Base-by-base conservation (phyloP, 805 yeast genomes). In the Candida takata region DNA sequence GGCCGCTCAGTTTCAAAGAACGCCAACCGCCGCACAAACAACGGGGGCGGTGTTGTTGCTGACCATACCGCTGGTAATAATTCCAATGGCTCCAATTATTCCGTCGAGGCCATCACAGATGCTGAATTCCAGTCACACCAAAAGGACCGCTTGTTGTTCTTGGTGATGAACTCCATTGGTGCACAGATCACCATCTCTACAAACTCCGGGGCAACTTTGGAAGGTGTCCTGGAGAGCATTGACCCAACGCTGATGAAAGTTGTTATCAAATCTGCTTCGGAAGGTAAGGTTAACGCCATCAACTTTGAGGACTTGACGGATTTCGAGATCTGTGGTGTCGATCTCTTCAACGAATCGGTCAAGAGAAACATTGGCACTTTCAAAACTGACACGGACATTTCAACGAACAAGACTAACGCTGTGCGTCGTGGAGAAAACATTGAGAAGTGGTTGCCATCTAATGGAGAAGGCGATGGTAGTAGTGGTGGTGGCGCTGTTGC, bases 301-400 rank as follows among this genome's bases (percentile, higher is more conserved):
- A 52, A 51, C 23, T 60, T 57, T 19, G 61, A 55, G 14, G 64
- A 62, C 29, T 58, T 64, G 17, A 59, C 64, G 21, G 70, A 67
- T 26, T 52, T 63, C 24, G 67, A 67, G 32, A 47, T 77, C 35
- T 45, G 44, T 17, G 47, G 51, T 32, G 45, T 60, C 31, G 59
- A 58, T 34, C 51, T 64, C 25, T 49, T 47, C 37, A 43, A 43
- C 23, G 37, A 33, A 5, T 19, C 32, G 2, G 27, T 16, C 34
- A 24, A 40, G 16, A 40, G 31, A 34, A 49, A 20, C 39, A 40
- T 24, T 35, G 45, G 20, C 33, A 57, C 58, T 10, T 90, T 90
- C 65, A 77, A 74, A 55, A 92, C 96, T 1, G 98, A 90, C 58
- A 62, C 78, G 2, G 97, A 84, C 54, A 90, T 92, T 35, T 46